Conservation (phyloP, 2,329 filamentous ascomycete genomes). For the Fusarium sp. region DNA sequence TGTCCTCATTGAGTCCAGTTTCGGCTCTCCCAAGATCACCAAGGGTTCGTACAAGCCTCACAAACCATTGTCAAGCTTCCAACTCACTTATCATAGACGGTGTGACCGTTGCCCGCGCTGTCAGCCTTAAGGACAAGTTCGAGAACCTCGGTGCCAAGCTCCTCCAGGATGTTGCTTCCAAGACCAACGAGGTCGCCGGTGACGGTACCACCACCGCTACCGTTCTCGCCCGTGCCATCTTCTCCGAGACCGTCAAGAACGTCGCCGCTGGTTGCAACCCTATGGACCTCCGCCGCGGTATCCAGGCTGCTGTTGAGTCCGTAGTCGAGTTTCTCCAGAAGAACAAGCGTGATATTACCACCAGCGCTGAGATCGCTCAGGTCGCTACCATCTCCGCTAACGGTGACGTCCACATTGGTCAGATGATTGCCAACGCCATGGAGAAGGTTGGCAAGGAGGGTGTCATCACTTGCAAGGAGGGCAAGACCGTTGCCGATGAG, state of each 20-base stretch:
- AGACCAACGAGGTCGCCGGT: constrained; percentile 99
- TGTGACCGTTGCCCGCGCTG: constrained; percentile 90
- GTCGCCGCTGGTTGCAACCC: constrained; percentile 99
- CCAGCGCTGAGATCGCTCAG: constrained; percentile 95
- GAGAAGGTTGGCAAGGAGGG: constrained; percentile 99
- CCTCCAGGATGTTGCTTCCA: constrained; percentile 97
- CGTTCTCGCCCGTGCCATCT: constrained; percentile 96
- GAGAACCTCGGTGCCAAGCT: constrained; percentile 98
- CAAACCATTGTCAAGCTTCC: neutral
- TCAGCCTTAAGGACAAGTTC: constrained; percentile 97
- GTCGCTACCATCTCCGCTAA: constrained; percentile 99
- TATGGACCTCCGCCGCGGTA: constrained; percentile 97
- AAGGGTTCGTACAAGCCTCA: constrained; percentile 75
- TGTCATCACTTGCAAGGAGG: constrained; percentile 99
- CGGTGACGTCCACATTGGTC: constrained; percentile 93
- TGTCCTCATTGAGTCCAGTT: constrained; percentile 98
- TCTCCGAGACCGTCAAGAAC: constrained; percentile 99
- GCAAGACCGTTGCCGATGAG: constrained; percentile 98
- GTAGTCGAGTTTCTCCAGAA: constrained; percentile 94
- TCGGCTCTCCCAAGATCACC: constrained; percentile 99
- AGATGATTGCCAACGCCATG: constrained; percentile 98
- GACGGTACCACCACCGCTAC: constrained; percentile 99
- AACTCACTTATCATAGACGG: constrained; percentile 69
- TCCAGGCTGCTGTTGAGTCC: constrained; percentile 94
- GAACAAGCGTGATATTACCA: constrained; percentile 99